Percentiles rank a stretch among this genome's conserved stretches.
phyloP scores from a whole-genome alignment of 225 moss, liverwort and hornwort genomes.

The Marchantia polymorpha region DNA sequence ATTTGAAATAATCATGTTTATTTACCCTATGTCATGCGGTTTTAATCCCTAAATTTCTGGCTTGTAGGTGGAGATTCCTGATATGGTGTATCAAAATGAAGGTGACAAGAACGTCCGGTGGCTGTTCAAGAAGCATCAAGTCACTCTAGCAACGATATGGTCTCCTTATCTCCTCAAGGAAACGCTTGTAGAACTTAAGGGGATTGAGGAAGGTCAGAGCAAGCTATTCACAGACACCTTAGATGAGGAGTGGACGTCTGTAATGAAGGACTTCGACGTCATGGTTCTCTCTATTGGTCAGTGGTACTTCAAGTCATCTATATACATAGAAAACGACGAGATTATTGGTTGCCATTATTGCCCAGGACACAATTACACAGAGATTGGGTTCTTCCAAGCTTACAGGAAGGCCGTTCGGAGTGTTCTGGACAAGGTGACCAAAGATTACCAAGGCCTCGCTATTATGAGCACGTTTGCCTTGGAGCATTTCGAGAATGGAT shows the following conservation, averaged over 20 bases:
- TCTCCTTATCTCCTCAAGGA: slow-evolving; percentile 66
- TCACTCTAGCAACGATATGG: slow-evolving; percentile 64
- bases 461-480: slow-evolving; percentile 62
- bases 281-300: slow-evolving; percentile 68
- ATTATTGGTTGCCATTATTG: slow-evolving; percentile 57
- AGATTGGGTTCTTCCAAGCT: slow-evolving; percentile 41
- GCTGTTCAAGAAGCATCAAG: slow-evolving; percentile 50
- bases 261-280: slow-evolving; percentile 50
- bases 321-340: slow-evolving; percentile 49
- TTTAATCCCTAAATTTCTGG: not conserved
- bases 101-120: slow-evolving; percentile 35
- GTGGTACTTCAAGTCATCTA: slow-evolving; percentile 72
- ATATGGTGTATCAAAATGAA: slow-evolving; percentile 26
- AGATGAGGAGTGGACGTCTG: slow-evolving; percentile 49
- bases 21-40: too few species aligned
- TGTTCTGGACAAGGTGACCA: slow-evolving; percentile 37
- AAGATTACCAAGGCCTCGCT: slow-evolving; percentile 50
- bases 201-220: slow-evolving; percentile 33
- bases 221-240: slow-evolving; percentile 56
- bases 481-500: slow-evolving; percentile 62
- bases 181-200: slow-evolving; percentile 24
- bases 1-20: not conserved
- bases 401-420: slow-evolving; percentile 47
- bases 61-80: slow-evolving; percentile 54
- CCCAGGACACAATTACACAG: slow-evolving; percentile 34